Conservation (phyloP, 2,329 filamentous ascomycete genomes). For the Blastomyces emzantsi region DNA sequence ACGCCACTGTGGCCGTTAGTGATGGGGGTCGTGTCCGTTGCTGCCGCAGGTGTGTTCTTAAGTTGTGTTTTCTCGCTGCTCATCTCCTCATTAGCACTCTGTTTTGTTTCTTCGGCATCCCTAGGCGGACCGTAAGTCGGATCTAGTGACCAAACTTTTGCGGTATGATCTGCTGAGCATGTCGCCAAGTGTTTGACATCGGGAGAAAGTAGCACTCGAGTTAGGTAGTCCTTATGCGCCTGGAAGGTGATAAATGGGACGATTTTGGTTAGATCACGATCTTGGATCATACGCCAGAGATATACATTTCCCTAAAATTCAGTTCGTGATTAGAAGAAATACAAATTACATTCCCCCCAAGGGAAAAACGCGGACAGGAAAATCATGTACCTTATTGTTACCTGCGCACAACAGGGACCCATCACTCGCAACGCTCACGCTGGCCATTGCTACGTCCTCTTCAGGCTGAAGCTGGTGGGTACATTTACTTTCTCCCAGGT, state of each 20-base stretch:
- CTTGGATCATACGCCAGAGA: conserved; percentile 88
- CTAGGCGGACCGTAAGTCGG: conserved; percentile 44
- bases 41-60: background rate
- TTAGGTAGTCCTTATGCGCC: conserved; percentile 88
- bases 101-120: conserved; percentile 20
- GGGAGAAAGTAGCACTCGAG: conserved; percentile 79
- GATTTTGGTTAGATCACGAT: conserved; percentile 70
- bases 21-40: background rate
- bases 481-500: conserved; percentile 93
- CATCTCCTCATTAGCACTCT: background rate
- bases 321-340: background rate
- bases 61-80: background rate
- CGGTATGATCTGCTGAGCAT: conserved; percentile 87
- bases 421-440: conserved; percentile 91
- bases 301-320: conserved; percentile 82
- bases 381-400: conserved; percentile 64
- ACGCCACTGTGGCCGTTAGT: background rate
- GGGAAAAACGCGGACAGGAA: background rate
- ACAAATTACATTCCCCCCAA: background rate
- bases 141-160: conserved; percentile 93
- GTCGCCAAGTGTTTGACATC: conserved; percentile 92
- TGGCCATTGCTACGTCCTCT: conserved; percentile 86
- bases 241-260: conserved; percentile 81
- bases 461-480: conserved; percentile 93
- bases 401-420: conserved; percentile 87